These are phyloP conservation scores for Coemansia sp. DNA, from an alignment of 192 early-diverging fungal genomes.

Conservation along the genomic window DNA sequence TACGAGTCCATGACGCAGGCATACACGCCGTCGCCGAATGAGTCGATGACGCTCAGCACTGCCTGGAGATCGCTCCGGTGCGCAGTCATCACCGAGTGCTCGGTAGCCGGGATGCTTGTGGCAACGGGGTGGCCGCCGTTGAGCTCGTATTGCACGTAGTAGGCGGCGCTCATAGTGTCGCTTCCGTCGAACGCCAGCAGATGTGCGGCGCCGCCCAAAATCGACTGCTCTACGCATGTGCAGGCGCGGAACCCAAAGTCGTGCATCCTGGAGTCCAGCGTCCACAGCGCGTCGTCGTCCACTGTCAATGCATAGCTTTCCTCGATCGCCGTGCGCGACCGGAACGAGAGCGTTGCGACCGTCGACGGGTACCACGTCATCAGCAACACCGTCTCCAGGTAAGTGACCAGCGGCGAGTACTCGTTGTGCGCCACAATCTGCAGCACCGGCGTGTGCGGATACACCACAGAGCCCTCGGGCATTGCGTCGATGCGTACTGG, in stretches of 20 bases:
- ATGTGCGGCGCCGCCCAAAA: conserved; percentile 83
- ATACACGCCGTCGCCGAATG: conserved; percentile 70
- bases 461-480: conserved; percentile 76
- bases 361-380: conserved; percentile 89
- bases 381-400: conserved; percentile 78
- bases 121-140: conserved; percentile 75
- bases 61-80: conserved; percentile 70
- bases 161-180: conserved; percentile 79
- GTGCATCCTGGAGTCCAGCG: conserved; percentile 67
- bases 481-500: conserved; percentile 80
- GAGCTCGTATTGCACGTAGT: conserved; percentile 73
- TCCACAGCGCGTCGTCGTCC: conserved; percentile 59
- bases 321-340: conserved; percentile 62
- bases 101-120: conserved; percentile 81
- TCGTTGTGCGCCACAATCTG: conserved; percentile 75
- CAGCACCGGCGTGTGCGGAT: conserved; percentile 79
- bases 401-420: conserved; percentile 78
- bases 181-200: conserved; percentile 80
- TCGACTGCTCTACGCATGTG: conserved; percentile 82
- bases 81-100: conserved; percentile 89
- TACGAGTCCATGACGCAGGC: conserved; percentile 93
- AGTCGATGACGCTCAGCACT: conserved; percentile 62
- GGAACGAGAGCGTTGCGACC: conserved; percentile 78
- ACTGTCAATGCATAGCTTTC: conserved; percentile 64
- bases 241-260: conserved; percentile 94